A percentile compares a stretch with the other conserved stretches of the same genome.
These are phyloP conservation scores for Dryadomyces quercus-mongolicae DNA, from an alignment of 2,329 filamentous ascomycete genomes.

Conservation along the genomic window DNA sequence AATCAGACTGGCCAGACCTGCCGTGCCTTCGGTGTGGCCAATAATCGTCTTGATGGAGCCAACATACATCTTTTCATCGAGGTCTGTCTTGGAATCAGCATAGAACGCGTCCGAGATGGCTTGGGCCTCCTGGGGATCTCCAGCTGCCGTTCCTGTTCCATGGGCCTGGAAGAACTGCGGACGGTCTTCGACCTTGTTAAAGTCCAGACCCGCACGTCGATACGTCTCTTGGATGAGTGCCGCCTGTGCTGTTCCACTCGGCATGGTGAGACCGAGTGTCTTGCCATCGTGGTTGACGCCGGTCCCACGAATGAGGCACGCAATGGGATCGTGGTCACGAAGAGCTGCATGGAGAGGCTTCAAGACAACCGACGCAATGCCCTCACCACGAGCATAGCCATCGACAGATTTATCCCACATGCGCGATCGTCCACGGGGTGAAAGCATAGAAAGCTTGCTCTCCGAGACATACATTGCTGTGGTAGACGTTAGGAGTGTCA, in stretches of 20 bases:
- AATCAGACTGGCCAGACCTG: conserved; percentile 17
- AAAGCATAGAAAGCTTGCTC: conserved; percentile 11
- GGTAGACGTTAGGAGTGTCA: too few species aligned
- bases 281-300: conserved; percentile 24
- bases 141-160: conserved; percentile 28
- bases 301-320: conserved; percentile 18
- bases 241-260: conserved; percentile 24
- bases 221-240: conserved; percentile 27
- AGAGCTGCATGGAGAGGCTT: conserved; percentile 24
- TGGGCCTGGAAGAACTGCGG: conserved; percentile 17
- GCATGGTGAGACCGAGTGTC: conserved; percentile 22
- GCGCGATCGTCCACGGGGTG: conserved; percentile 8
- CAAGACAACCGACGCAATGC: conserved; percentile 24
- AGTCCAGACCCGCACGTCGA: conserved; percentile 23
- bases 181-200: conserved; percentile 12
- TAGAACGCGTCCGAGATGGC: conserved; percentile 20
- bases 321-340: conserved; percentile 23
- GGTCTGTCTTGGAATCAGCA: conserved; percentile 13
- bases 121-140: conserved; percentile 28
- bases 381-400: conserved; percentile 33
- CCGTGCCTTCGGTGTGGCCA: conserved; percentile 13
- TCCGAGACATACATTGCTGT: conserved; percentile 9
- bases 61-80: conserved; percentile 14
- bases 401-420: conserved; percentile 25
- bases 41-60: conserved; percentile 18